A percentile compares a stretch with the other conserved stretches of the same genome.
Conservation (phyloP, 2,329 filamentous ascomycete species). For the Aspergillus pseudoviridinutans region DNA sequence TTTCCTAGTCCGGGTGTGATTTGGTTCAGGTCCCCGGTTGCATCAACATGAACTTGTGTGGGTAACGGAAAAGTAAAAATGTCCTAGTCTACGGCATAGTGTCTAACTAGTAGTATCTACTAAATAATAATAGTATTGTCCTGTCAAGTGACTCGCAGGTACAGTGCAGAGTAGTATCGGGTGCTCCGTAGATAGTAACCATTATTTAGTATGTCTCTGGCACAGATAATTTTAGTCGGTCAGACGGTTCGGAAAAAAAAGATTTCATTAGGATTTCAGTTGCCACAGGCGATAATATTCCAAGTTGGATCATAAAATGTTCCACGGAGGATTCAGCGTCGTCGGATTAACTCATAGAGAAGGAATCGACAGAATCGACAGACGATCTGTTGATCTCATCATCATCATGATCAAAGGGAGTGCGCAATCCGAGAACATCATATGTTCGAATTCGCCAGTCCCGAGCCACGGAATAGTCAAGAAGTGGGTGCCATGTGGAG, state of each 20-base stretch:
- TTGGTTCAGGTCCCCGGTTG: slow-evolving; percentile 2
- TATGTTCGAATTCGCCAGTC: not conserved
- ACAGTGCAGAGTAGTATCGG: too few relatives aligned
- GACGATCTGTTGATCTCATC: not conserved
- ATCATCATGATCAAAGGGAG: not conserved
- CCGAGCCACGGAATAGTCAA: not conserved
- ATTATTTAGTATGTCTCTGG: not conserved
- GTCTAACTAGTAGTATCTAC: too few relatives aligned
- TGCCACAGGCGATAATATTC: not conserved
- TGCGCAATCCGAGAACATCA: not conserved
- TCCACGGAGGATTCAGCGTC: not conserved
- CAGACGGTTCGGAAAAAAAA: not conserved
- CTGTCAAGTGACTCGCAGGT: too few relatives aligned
- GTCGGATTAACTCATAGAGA: not conserved
- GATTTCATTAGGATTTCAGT: not conserved
- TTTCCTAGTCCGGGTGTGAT: not conserved
- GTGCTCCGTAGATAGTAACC: too few relatives aligned
- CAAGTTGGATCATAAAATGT: not conserved
- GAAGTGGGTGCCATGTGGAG: not conserved
- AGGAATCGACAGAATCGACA: not conserved
- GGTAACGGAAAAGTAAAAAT: not conserved
- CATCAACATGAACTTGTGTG: slow-evolving; percentile 1
- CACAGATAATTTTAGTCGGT: not conserved
- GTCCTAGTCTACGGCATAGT: not conserved
- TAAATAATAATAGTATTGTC: too few relatives aligned